Evolutionary conservation across 1,284 basidiomycete genomes (phyloP).

Genomic region (Irpex sp.): DNA sequence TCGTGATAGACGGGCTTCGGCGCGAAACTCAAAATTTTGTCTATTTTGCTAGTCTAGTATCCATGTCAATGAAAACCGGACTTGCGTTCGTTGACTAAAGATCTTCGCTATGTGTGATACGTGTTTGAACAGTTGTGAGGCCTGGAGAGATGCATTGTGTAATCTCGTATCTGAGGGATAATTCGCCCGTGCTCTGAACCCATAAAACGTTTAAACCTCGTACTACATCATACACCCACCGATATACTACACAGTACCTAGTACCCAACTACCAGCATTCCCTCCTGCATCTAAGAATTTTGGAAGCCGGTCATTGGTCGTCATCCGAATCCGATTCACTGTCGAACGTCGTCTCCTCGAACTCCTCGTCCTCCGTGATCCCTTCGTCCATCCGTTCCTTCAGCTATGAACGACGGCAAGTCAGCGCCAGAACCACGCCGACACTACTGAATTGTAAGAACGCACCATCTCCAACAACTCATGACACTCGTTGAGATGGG

Average conservation of each 20-base stretch:
- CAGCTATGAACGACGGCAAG: constrained; percentile 38
- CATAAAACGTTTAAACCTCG: too few species aligned
- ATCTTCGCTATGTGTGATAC: too few species aligned
- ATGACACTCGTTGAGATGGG: constrained; percentile 95
- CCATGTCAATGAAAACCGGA: constrained; percentile 7
- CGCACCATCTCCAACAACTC: constrained; percentile 89
- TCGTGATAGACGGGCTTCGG: constrained; percentile 7
- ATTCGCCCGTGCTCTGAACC: too few species aligned
- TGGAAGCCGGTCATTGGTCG: neutral
- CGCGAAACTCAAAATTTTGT: constrained; percentile 12
- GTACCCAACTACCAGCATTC: neutral
- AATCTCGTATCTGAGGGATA: too few species aligned
- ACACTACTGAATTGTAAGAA: constrained; percentile 8
- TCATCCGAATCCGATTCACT: constrained; percentile 22
- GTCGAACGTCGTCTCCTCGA: constrained; percentile 24
- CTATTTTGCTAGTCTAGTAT: constrained; percentile 14
- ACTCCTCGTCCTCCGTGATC: constrained; percentile 41
- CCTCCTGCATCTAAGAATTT: neutral
- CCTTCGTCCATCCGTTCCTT: constrained; percentile 77
- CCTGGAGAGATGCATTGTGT: too few species aligned
- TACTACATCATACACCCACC: neutral
- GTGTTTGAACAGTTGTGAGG: too few species aligned
- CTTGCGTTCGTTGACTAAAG: neutral
- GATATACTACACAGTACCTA: neutral
- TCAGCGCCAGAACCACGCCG: neutral